Evolutionary conservation across 306 rosid species (phyloP), one percentile per base, ranked within the genome.

Genomic region (Ormosia emarginata): DNA sequence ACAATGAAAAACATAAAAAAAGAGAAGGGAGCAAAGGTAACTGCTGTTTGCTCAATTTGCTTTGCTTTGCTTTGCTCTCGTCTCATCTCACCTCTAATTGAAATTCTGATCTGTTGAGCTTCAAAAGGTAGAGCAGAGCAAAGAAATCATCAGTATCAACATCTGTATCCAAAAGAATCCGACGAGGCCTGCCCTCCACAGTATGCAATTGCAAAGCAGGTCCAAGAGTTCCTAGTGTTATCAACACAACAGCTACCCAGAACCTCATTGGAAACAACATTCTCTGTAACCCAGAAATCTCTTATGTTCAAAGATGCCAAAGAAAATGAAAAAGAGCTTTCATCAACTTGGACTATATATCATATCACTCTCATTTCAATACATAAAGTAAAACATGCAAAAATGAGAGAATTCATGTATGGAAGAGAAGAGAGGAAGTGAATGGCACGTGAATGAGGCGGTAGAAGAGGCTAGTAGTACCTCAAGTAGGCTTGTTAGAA

Each of bases 161-260:
- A 67, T 95, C 99, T 0, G 98, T 88, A 74, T 95, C 98, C 89
- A 94, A 75, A 13, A 95, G 93, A 92, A 95, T 89, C 80, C 98
- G 85, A 34, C 81, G 90, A 52, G 94, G 90, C 33, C 73, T 77
- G 44, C 75, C 91, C 56, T 88, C 89, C 15, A 66, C 90, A 2
- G 66, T 37, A 40, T n/a, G 67, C 29, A 85, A 79, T 80, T n/a
- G 67, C 29, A 85, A 79, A 82, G 12, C 53, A 77, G 52, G 84
- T 79, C 86, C 81, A 66, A 86, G 33, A 30, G 64, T 69, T 81
- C 56, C 94, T 36, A 70, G 66, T 56, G 85, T 30, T 56, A 74
- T 17, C 61, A 87, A 61, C 17, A 84, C 40, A 13, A 79, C 34
- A 2, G 71, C 78, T 58, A 74, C 62, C 85, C 86, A 83, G 2